phyloP scores from a whole-genome alignment of 2,329 filamentous ascomycete species.

The Microsporum ferrugineum region DNA sequence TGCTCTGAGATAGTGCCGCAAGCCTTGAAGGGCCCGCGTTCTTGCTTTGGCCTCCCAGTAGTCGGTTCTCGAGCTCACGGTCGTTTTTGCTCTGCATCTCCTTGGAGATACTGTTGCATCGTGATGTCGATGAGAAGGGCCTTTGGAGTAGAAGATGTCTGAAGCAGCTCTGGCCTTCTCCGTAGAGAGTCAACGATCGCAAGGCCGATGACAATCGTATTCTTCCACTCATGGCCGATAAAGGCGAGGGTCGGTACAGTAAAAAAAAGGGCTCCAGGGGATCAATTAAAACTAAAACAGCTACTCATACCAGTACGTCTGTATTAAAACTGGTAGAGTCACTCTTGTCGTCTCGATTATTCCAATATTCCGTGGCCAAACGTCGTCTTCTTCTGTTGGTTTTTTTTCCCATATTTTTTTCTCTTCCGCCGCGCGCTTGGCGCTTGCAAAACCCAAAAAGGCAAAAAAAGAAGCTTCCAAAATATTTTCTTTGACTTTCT shows the following conservation, averaged over 20 bases:
- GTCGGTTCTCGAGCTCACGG: background rate
- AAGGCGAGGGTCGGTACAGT: background rate
- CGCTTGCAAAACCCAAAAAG: constrained; percentile 3
- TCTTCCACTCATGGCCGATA: background rate
- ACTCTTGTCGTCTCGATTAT: too few species aligned
- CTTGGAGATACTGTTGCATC: background rate
- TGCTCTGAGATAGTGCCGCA: background rate
- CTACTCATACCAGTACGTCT: background rate
- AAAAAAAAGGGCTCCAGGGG: background rate
- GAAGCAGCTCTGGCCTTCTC: background rate
- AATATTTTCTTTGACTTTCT: background rate
- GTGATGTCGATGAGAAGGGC: background rate
- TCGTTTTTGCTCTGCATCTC: background rate
- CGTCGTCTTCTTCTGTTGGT: background rate
- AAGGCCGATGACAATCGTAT: background rate
- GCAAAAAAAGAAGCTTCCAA: constrained; percentile 1
- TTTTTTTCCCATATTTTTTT: background rate
- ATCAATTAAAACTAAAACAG: background rate
- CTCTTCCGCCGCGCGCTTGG: background rate
- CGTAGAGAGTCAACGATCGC: background rate
- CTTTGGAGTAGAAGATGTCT: background rate
- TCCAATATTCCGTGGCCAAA: background rate
- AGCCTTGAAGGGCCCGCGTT: background rate
- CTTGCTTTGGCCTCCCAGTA: background rate
- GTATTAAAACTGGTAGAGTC: too few species aligned